Evolutionary conservation across 2,329 filamentous ascomycete species (phyloP), one percentile per base, ranked within the genome.

Genomic region (Fusarium devonianum): DNA sequence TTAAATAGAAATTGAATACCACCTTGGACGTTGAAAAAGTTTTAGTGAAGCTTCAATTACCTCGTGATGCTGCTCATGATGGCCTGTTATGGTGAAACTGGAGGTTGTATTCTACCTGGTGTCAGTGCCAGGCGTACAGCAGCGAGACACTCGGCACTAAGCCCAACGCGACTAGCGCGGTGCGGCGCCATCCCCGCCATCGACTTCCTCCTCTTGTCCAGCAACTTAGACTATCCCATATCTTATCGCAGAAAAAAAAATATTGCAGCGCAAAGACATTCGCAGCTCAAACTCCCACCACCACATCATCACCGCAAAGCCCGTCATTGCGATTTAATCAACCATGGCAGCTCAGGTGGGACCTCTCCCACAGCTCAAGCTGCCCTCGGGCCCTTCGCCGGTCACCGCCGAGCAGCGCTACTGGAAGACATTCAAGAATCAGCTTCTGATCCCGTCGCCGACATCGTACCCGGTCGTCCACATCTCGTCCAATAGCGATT

Each of bases 351-450:
- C 92, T 67, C 87, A 91, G 76, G 89, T 96, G 66, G 84, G 85
- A 72, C 88, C 89, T 53, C 78, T 96, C 61, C 86, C 86, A 71
- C 87, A 87, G 71, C 78, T 95, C 68, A 95, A 91, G 80, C 83
- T 95, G 68, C 86, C 93, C 48, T 83, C 89, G 57, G 90, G 90
- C 39, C 92, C 92, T 48, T 87, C 88, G 29, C 88, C 90, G 43
- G 76, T 93, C 36, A 96, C 93, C 5, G 87, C 92, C 22, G 94
- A 99, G 77, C 92, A 97, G 75, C 84, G 87, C 60, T 97, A 97
- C 80, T 99, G 95, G 95, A 89, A 88, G 69, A 88, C 89, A 10
- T 99, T 99, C 79, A 92, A 90, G 75, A 94, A 92, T 63, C 90
- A 92, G 60, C 85, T 96, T 49, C 86, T 93, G 54, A 86, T 97